A percentile compares a stretch with the other conserved stretches of the same genome.
phyloP scores from a whole-genome alignment of 257 asterid genomes.

The Forsythia viridissima region DNA sequence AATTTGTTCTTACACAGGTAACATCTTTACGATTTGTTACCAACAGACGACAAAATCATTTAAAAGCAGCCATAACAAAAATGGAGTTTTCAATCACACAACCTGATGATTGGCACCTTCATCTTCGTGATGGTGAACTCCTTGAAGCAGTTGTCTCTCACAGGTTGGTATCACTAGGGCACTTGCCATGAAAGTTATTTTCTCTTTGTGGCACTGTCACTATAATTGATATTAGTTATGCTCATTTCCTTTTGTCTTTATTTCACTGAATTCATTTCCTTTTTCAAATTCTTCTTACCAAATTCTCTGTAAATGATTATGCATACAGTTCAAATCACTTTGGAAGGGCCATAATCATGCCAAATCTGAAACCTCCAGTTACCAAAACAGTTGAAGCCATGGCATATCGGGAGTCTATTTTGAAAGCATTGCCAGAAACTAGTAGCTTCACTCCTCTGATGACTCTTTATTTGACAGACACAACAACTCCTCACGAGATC shows the following conservation, averaged over 20 bases:
- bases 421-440: slow-evolving; percentile 65
- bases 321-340: slow-evolving; percentile 65
- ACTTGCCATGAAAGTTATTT: background rate
- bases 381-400: slow-evolving; percentile 84
- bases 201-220: slow-evolving; percentile 3
- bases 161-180: slow-evolving; percentile 46
- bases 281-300: slow-evolving; percentile 5
- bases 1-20: slow-evolving; percentile 43
- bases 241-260: background rate
- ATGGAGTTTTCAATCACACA: slow-evolving; percentile 79
- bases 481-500: slow-evolving; percentile 76
- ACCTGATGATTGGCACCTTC: slow-evolving; percentile 99
- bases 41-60: slow-evolving; percentile 32
- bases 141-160: slow-evolving; percentile 77
- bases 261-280: background rate
- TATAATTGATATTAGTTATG: background rate
- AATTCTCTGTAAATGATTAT: slow-evolving; percentile 16
- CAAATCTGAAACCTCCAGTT: slow-evolving; percentile 87
- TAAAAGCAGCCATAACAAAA: slow-evolving; percentile 34
- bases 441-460: slow-evolving; percentile 76
- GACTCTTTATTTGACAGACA: slow-evolving; percentile 96
- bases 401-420: slow-evolving; percentile 65
- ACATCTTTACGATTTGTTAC: slow-evolving; percentile 27
- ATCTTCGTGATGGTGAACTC: slow-evolving; percentile 94
- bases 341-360: slow-evolving; percentile 96